Base-by-base conservation (phyloP, 2,329 filamentous ascomycete genomes). In the Claviceps humidiphila region DNA sequence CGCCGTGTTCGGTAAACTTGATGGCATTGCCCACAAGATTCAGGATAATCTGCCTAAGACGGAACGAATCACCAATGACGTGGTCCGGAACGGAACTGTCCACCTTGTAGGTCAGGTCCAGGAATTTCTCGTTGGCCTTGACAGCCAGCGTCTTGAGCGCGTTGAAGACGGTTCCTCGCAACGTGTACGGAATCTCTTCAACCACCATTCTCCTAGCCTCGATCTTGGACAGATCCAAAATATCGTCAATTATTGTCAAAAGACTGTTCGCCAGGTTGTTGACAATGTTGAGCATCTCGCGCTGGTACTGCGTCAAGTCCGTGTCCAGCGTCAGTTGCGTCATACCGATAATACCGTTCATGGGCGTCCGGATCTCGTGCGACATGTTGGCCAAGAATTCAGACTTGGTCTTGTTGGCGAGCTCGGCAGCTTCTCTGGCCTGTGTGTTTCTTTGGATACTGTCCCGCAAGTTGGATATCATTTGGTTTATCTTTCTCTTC, bases 311-410 rank as follows among this genome's bases (percentile, higher is more conserved):
- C 46, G 90, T 95, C 54, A 98, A 75, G 65, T 97, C 85, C 41
- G 91, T 96, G 65, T 98, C 93, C 51, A 98, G 77, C 1, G 93
- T 96, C 52, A 98, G 76, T 67, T 96, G 90, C 2, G 90, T 96
- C 91, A 97, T 96, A 63, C 90, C 90, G 60, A 96, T 95, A 64
- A 96, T 96, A 61, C 90, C 90, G 72, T 96, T 95, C 79, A 95
- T 95, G 1, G 89, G 93, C 39, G 93, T 98, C 65, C 91, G 81
- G 61, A 97, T 97, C 69, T 97, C 91, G 77, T 97, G 91, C 46
- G 88, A 95, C 91, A 97, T 97, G 67, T 98, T 98, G 55, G 93
- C 93, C 54, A 98, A 74, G 74, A 98, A 98, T 64, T 97, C 93
- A 9, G 91, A 96, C 66, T 98, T 98, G 43, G 91, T 97, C 71